Base-by-base conservation (phyloP, 2,329 filamentous ascomycete species). In the Diaporthe amygdali region DNA sequence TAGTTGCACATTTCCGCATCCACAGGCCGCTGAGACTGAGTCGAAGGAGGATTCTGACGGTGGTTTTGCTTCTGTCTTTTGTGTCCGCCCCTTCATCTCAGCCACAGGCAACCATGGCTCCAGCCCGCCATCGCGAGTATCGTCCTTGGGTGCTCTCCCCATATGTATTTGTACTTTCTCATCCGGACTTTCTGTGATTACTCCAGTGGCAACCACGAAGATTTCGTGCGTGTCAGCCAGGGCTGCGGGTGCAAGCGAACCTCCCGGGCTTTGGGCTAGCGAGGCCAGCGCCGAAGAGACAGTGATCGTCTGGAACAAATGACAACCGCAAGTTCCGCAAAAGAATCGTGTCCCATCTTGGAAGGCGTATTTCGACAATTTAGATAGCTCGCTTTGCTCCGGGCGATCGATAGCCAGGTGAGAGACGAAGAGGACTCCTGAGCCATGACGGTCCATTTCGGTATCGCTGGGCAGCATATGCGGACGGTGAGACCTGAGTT, bases 1-100 rank as follows among this genome's bases (percentile, higher is more conserved):
- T 77, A 93, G 89, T 15, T 83, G 77, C 15, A 93, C 83, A 2
- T 83, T 85, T 5, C 83, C 81, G 77, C 90, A 93, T 75, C 87
- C 84, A 71, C 81, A 83, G 3, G 77, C 68, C 0, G 78, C 81
- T 1, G 67, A 55, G 3, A 79, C 75, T 30, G 52, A 17, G 30
- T 39, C 25, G 5, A 10, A 8, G n/a, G 22, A 20, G n/a, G 41
- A 3, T 1, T 39, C 12, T 37, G 14, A 9, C 5, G 30, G 3
- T 2, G 27, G 30, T 15, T 39, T 14, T 5, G 27, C 20, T 5
- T 8, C 37, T 22, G 39, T 10, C 15, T 27, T 25, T 22, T 68
- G 51, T 9, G 51, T 39, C n/a, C 52, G 15, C 14, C 39, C 73
- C 8, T 49, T 70, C 22, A 76, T 63, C 9, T 30, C 10, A 1